Conservation (phyloP, 495 filamentous ascomycete genomes). For the Penicillium paxilli region DNA sequence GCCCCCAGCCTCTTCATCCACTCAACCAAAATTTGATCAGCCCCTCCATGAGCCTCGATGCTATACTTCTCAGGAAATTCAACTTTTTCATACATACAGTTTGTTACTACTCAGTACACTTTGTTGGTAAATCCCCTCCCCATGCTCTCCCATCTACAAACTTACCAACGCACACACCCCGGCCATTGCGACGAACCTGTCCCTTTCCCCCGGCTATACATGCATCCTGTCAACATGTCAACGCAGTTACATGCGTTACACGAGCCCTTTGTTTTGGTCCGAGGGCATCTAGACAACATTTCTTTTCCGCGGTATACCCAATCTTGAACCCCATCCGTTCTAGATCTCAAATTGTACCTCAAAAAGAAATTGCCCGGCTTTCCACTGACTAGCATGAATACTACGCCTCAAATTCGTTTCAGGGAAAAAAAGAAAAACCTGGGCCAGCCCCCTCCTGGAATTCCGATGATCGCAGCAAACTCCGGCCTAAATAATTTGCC, state of each 20-base stretch:
- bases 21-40: slow-evolving; percentile 11
- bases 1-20: slow-evolving; percentile 9
- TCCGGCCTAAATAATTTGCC: slow-evolving; percentile 6
- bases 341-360: no score
- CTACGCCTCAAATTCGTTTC: no score
- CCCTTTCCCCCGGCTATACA: slow-evolving; percentile 1
- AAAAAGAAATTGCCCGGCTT: no score
- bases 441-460: background rate
- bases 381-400: no score
- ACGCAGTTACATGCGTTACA: slow-evolving; percentile 21
- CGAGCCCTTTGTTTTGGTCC: slow-evolving; percentile 14
- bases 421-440: no score
- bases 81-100: no score
- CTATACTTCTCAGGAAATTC: slow-evolving; percentile 1
- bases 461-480: slow-evolving; percentile 7
- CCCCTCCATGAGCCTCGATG: slow-evolving; percentile 20
- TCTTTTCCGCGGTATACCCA: slow-evolving; percentile 1
- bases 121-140: no score
- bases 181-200: slow-evolving; percentile 4
- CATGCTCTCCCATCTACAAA: background rate
- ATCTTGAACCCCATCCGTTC: background rate
- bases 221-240: slow-evolving; percentile 12
- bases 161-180: background rate
- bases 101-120: background rate
- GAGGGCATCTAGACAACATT: slow-evolving; percentile 7